phyloP scores from a whole-genome alignment of 164 flowering plant species.

The Berberis vulgaris region DNA sequence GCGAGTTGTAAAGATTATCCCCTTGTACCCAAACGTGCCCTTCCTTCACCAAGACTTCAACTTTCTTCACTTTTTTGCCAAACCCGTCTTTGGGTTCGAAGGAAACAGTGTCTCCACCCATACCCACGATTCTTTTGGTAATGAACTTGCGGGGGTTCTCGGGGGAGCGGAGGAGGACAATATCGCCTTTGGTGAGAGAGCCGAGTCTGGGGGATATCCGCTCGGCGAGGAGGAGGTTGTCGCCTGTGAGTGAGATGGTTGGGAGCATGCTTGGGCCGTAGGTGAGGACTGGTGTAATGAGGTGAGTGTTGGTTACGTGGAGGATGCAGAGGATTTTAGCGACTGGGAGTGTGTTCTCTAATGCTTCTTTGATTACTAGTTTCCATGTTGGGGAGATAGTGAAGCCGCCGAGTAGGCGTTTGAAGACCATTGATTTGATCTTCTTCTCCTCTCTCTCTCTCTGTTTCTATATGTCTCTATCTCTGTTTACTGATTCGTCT shows the following conservation, averaged over 20 bases:
- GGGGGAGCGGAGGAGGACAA: constrained; percentile 37
- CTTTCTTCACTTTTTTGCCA: constrained; percentile 9
- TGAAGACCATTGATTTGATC: too few relatives aligned
- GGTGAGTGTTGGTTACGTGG: constrained; percentile 48
- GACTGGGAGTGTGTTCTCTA: constrained; percentile 12
- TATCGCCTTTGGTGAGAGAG: not conserved
- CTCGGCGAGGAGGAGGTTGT: constrained; percentile 36
- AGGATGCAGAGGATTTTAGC: constrained; percentile 39
- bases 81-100: constrained; percentile 27
- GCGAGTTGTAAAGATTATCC: constrained; percentile 47
- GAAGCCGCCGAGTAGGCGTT: not conserved
- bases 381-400: constrained; percentile 6
- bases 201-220: constrained; percentile 31
- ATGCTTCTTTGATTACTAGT: constrained; percentile 36
- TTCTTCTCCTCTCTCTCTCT: too few relatives aligned
- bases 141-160: constrained; percentile 44
- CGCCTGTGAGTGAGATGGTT: constrained; percentile 40
- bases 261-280: constrained; percentile 90
- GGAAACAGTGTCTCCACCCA: constrained; percentile 56
- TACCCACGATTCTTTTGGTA: constrained; percentile 44
- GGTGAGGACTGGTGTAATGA: constrained; percentile 30
- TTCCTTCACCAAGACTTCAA: constrained; percentile 54
- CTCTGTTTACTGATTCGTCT: too few relatives aligned
- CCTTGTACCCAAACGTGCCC: constrained; percentile 87
- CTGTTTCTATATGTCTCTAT: too few relatives aligned